These are phyloP conservation scores for Phytophthora chlamydospora DNA, from an alignment of 352 stramenopile genomes.

Conservation along the genomic window DNA sequence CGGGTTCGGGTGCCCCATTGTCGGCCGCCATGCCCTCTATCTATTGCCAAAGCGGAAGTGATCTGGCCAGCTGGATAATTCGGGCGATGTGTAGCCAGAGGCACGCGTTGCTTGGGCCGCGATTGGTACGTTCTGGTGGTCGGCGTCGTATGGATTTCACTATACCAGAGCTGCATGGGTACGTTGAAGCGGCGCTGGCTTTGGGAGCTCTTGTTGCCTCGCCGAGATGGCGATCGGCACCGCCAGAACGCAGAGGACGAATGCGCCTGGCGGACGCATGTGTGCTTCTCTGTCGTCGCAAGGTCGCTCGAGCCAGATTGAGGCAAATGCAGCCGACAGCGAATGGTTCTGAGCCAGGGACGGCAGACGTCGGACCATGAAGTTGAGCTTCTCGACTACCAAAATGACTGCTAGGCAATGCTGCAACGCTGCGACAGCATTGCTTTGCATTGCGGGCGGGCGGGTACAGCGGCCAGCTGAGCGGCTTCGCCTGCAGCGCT, in stretches of 20 bases:
- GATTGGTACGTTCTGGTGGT: not conserved
- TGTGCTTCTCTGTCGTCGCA: not conserved
- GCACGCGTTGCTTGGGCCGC: constrained; percentile 5
- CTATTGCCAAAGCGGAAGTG: constrained; percentile 5
- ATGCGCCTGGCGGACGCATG: too few species aligned
- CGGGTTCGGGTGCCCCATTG: too few species aligned
- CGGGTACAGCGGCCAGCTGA: too few species aligned
- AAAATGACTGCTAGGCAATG: not conserved
- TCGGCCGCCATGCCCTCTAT: constrained; percentile 5
- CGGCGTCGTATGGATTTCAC: constrained; percentile 8
- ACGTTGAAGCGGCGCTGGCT: not conserved
- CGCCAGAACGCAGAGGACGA: not conserved
- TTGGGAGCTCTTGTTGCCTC: not conserved
- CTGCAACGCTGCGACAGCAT: too few species aligned
- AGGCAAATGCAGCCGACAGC: not conserved
- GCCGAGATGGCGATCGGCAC: constrained; percentile 3
- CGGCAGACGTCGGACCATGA: not conserved
- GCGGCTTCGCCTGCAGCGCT: too few species aligned
- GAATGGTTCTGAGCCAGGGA: not conserved
- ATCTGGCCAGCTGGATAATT: not conserved
- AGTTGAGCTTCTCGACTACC: not conserved
- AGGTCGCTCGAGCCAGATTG: not conserved
- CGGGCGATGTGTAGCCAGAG: constrained; percentile 6
- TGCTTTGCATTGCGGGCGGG: too few species aligned
- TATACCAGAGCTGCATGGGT: not conserved